Base-by-base conservation (phyloP, 2,329 filamentous ascomycete species). In the Cordyceps cicadae region DNA sequence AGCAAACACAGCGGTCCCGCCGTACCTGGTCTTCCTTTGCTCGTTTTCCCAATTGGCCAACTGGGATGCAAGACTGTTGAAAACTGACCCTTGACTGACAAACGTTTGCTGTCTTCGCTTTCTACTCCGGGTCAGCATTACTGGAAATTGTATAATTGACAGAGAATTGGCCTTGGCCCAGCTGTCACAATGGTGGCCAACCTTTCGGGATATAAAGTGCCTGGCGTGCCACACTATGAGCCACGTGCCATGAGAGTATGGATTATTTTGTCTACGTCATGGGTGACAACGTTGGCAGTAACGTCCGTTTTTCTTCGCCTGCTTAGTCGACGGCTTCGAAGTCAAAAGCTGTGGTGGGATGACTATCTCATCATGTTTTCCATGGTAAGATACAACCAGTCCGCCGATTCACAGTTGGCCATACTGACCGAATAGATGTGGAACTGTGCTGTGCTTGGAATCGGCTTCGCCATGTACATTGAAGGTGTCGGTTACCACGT, bases 291-390 rank as follows among this genome's bases (percentile, higher is more conserved):
- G 7, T 67, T 80, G 29, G 74, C 77, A 2, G 63, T 75, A 19
- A 43, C 71, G 1, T 67, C 70, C 3, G 75, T 79, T 14, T 67
- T 45, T n/a, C 66, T 80, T 15, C 72, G 78, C 2, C 54, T 80
- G 5, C 59, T 74, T 32, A 75, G 75, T 60, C 75, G 78, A 12
- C 70, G 71, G 54, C 66, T 78, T 50, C 77, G 76, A 51, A 72
- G 68, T 3, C 77, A 78, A 60, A 66, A 67, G 62, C 65, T 80
- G 5, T 80, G 78, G 78, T 79, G 77, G 78, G 78, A 81, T 68
- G 78, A 81, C 65, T 80, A 73, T 66, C 71, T 78, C 67, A 77
- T 81, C 60, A 61, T 80, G 0, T 79, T 75, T 55, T 79, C 78
- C 1, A 76, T 78, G 77, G 77, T 80, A 66, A 32, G 55, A 19